These are phyloP conservation scores for Venturia aucupariae DNA, from an alignment of 2,329 filamentous ascomycete genomes.

Conservation along the genomic window DNA sequence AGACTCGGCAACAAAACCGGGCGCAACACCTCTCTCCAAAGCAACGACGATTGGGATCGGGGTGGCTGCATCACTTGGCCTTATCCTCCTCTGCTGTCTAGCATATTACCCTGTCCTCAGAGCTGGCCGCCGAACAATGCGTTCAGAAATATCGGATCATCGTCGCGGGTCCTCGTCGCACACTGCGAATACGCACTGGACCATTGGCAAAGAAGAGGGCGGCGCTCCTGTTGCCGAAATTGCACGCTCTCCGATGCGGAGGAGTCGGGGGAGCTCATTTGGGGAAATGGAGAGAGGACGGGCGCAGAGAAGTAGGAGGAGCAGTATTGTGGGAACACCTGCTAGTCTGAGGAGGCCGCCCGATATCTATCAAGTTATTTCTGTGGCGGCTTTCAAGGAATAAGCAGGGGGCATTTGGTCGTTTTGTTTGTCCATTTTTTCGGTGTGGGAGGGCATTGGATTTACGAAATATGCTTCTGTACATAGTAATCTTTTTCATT, in stretches of 20 bases:
- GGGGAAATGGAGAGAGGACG: not conserved
- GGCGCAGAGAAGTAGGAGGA: not conserved
- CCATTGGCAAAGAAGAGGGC: not conserved
- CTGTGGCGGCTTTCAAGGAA: constrained; percentile 2
- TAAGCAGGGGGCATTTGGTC: not conserved
- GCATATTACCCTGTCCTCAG: not conserved
- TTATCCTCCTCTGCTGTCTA: not conserved
- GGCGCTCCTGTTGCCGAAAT: not conserved
- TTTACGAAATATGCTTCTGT: not conserved
- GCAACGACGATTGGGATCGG: not conserved
- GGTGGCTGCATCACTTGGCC: not conserved
- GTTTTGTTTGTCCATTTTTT: not conserved
- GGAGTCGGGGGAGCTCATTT: not conserved
- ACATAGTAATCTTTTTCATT: not conserved
- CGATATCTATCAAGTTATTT: not conserved
- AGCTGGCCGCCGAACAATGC: not conserved
- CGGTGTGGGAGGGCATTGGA: not conserved
- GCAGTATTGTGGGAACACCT: not conserved
- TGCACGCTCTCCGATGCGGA: not conserved
- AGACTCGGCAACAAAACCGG: not conserved
- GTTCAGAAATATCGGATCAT: not conserved
- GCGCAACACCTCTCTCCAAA: not conserved
- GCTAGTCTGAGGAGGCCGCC: not conserved
- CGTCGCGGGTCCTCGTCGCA: not conserved
- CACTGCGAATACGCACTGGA: not conserved